Evolutionary conservation across 208 protist species (phyloP), one percentile per base, ranked within the genome.

Genomic region (Leishmania amazonensis): DNA sequence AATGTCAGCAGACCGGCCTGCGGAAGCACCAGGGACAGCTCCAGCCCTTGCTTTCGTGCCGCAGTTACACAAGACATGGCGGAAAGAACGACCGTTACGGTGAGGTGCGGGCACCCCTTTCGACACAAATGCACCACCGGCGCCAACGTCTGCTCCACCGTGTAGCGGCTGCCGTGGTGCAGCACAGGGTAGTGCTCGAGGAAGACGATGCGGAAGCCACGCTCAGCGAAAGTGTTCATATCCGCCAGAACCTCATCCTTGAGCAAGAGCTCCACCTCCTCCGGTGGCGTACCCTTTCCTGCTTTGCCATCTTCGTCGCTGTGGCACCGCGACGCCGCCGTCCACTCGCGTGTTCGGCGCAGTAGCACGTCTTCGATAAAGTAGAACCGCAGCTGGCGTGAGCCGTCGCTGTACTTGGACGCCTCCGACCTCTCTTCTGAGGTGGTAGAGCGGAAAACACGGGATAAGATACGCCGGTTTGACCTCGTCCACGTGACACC

Each of bases 141-240:
- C 7, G 47, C 2, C 81, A 96, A 72, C 49, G 81, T 88, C 68
- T 75, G 58, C 31, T 94, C 83, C 3, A 96, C 64, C 4, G 79
- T 74, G 38, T 85, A 76, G 40, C 75, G 71, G 73, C 87, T 94
- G 35, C 90, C 91, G 89, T 96, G 93, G 81, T 98, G 95, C 6
- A 98, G 87, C 9, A 80, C 79, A 9, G 95, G 89, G 74, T 94
- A 91, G 81, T 98, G 92, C 64, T 98, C 95, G 0, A 98, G 21
- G 24, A 96, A 76, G 42, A 96, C 93, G 35, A 97, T 87, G 35
- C 91, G 87, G 78, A 89, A 94, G 21, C 95, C 95, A 38, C 90
- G 91, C 47, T 92, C 83, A 0, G 85, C 72, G 71, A 94, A 87
- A 17, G 49, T 64, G n/a, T 73, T 73, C 79, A 91, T 80, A 24